Base-by-base conservation (phyloP, 1,139 yeast genomes). In the Pichia cactophila region DNA sequence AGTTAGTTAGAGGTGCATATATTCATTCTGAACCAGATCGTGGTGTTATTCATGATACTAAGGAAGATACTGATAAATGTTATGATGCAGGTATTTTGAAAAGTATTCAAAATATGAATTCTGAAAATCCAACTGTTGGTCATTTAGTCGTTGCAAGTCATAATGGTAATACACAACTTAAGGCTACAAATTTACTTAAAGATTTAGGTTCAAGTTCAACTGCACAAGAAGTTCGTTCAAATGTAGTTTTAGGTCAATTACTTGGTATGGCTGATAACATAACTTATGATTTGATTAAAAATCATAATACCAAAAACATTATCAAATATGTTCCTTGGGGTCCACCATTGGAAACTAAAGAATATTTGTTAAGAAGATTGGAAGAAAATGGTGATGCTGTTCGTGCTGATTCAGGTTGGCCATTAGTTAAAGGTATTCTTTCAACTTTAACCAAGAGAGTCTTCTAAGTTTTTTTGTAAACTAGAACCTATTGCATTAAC, bases 291-390 rank as follows among this genome's bases (percentile, higher is more conserved):
- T 75, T 92, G 62, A 79, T 87, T 54, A 69, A 73, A 47, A 74
- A 80, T 47, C 74, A 79, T 57, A 77, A 81, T 43, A 87, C 80
- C 52, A 81, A 78, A 58, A 85, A 85, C 61, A 86, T 92, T 51
- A 83, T 90, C 69, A 90, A 90, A 69, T 92, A 90, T 65, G 96
- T 92, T 56, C 95, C 97, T 17, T 92, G 97, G 97, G 97, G 97
- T 10, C 97, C 97, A 39, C 95, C 96, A 51, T 70, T 80, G 58
- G 97, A 92, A 69, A 89, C 97, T 51, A 88, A 87, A 70, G 95
- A 88, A 59, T 92, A 92, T 65, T 72, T 92, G 58, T 73, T 84
- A 56, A 83, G 98, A 73, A 80, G 98, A 69, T 74, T 92, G 57
- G 97, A 90, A 69, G 98, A 92, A 71, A 92, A 92, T 62, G 96